These are phyloP conservation scores for Dictyostelium capitatum DNA, from an alignment of 78 protist species.

Conservation along the genomic window DNA sequence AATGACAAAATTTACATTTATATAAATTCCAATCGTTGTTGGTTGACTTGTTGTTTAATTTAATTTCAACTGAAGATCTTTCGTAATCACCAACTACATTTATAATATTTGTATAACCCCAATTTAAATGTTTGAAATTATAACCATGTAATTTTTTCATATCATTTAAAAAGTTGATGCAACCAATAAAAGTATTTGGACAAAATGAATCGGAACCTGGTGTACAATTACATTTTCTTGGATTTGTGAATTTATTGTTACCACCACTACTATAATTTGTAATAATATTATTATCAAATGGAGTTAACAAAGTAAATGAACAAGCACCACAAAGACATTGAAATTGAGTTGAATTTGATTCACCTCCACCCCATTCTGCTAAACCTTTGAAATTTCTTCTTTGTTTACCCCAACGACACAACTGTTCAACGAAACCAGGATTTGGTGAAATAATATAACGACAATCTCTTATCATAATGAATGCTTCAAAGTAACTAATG, in stretches of 20 bases:
- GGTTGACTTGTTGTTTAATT: neutral
- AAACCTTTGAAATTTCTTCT: slow-evolving; percentile 74
- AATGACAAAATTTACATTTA: slow-evolving; percentile 82
- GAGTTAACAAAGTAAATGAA: slow-evolving; percentile 49
- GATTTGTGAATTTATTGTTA: slow-evolving; percentile 30
- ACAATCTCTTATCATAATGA: slow-evolving; percentile 65
- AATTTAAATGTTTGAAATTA: slow-evolving; percentile 27
- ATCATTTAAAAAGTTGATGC: slow-evolving; percentile 62
- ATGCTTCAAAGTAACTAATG: slow-evolving; percentile 83
- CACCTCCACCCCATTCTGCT: slow-evolving; percentile 66
- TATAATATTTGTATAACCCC: slow-evolving; percentile 66
- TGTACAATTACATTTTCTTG: slow-evolving; percentile 40
- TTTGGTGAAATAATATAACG: slow-evolving; percentile 70
- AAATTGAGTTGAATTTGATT: slow-evolving; percentile 36
- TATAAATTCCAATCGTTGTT: slow-evolving; percentile 61
- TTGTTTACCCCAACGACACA: slow-evolving; percentile 83
- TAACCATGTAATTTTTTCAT: slow-evolving; percentile 80
- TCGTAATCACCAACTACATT: slow-evolving; percentile 74
- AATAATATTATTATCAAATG: slow-evolving; percentile 64
- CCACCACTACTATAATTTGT: too few species aligned
- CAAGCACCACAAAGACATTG: slow-evolving; percentile 87
- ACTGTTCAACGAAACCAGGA: slow-evolving; percentile 78
- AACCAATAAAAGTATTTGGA: slow-evolving; percentile 63
- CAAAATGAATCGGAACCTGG: neutral
- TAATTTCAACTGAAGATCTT: slow-evolving; percentile 67